phyloP scores from a whole-genome alignment of 2,329 filamentous ascomycete species.

The Xenosphaeropsis pyriputrescens region DNA sequence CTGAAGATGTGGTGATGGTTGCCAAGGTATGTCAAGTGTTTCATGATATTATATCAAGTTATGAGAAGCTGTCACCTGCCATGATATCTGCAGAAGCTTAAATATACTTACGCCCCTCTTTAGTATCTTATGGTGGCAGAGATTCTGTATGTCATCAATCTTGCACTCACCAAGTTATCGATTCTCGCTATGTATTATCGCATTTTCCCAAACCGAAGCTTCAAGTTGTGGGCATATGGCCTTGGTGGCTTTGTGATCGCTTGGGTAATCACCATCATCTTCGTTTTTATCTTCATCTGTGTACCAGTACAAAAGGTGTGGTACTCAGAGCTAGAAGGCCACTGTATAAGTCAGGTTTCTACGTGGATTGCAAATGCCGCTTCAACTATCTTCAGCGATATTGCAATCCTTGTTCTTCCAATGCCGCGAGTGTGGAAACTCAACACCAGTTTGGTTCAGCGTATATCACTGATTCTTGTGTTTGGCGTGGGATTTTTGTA shows the following conservation, averaged over 20 bases:
- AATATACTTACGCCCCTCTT: no score
- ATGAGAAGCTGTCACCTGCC: no score
- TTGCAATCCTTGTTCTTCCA: constrained; percentile 3
- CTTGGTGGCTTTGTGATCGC: constrained; percentile 2
- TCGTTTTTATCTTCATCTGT: constrained; percentile 3
- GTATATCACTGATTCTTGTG: background rate
- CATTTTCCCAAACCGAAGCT: constrained; percentile 2
- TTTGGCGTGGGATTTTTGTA: background rate
- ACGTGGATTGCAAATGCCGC: constrained; percentile 10
- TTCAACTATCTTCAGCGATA: constrained; percentile 4
- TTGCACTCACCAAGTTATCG: constrained; percentile 3
- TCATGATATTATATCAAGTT: no score
- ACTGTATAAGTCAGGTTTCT: constrained; percentile 3
- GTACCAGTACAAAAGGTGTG: constrained; percentile 1
- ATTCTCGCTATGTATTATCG: constrained; percentile 3
- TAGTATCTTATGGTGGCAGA: constrained; percentile 1
- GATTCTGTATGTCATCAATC: constrained; percentile 1
- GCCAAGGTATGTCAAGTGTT: background rate
- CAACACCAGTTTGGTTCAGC: background rate
- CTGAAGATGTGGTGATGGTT: background rate
- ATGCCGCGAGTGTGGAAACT: constrained; percentile 3
- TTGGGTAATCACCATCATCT: constrained; percentile 2
- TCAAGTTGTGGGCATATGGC: background rate
- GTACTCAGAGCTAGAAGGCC: background rate
- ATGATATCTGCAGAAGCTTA: no score